Percentiles rank a stretch among this genome's conserved stretches.
Evolutionary conservation across 768 basidiomycete genomes (phyloP).

Genomic region (Holtermanniella nyarrowii): DNA sequence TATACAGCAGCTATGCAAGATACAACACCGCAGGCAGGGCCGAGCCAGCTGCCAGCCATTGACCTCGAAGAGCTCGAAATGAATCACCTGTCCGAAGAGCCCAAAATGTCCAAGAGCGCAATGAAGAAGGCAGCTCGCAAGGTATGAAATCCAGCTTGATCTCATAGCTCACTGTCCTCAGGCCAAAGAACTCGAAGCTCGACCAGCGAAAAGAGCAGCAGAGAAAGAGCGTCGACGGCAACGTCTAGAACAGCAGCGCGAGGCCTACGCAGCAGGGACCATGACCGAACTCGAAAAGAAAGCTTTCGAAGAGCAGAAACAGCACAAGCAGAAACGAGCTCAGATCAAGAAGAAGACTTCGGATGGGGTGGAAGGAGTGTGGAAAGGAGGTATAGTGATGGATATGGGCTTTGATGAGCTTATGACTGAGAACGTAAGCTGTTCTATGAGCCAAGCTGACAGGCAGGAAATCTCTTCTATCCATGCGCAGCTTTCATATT

Average conservation of each 20-base stretch:
- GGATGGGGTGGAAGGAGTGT: slow-evolving; percentile 19
- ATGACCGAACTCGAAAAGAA: slow-evolving; percentile 24
- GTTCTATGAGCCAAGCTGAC: background rate
- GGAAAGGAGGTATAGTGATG: slow-evolving; percentile 43
- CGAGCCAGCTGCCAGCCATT: too few relatives aligned
- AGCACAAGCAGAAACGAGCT: slow-evolving; percentile 47
- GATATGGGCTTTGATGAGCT: slow-evolving; percentile 87
- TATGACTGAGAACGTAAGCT: slow-evolving; percentile 81
- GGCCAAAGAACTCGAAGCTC: slow-evolving; percentile 15
- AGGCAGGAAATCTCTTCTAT: slow-evolving; percentile 80
- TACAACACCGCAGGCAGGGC: too few relatives aligned
- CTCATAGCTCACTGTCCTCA: slow-evolving; percentile 4
- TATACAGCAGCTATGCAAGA: too few relatives aligned
- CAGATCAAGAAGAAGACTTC: slow-evolving; percentile 46
- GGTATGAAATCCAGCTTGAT: slow-evolving; percentile 12
- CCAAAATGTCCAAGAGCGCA: slow-evolving; percentile 27
- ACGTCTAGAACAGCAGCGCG: slow-evolving; percentile 47
- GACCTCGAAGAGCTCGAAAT: too few relatives aligned
- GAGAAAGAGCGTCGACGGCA: slow-evolving; percentile 41
- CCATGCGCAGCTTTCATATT: slow-evolving; percentile 79
- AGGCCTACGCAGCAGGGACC: slow-evolving; percentile 6
- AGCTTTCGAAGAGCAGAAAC: slow-evolving; percentile 17
- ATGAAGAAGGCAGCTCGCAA: slow-evolving; percentile 30
- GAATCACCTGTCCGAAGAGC: too few relatives aligned
- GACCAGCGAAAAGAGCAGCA: slow-evolving; percentile 15